phyloP scores from a whole-genome alignment of 2,329 filamentous ascomycete genomes.

The Hymenoscyphus repandus region DNA sequence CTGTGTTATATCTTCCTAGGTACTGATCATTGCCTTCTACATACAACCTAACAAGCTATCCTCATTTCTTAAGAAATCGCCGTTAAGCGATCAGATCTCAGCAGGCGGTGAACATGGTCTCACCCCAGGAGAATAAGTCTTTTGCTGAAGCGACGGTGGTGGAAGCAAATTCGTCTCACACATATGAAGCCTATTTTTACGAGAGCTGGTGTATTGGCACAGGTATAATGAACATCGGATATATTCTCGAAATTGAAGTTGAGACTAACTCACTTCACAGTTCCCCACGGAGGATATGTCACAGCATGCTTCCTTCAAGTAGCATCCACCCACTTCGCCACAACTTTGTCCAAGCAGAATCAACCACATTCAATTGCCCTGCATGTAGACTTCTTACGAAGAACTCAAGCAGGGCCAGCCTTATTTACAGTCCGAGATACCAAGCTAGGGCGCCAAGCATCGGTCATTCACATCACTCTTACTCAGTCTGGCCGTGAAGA shows the following conservation, averaged over 20 bases:
- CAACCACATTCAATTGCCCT: constrained; percentile 60
- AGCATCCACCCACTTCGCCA: constrained; percentile 52
- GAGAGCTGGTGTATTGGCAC: constrained; percentile 61
- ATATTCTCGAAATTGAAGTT: constrained; percentile 1
- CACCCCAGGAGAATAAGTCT: constrained; percentile 13
- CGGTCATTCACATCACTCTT: constrained; percentile 57
- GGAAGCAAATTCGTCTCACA: constrained; percentile 32
- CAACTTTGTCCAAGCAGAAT: constrained; percentile 50
- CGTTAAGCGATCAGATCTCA: neutral
- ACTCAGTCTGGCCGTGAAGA: constrained; percentile 52
- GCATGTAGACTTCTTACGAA: constrained; percentile 60
- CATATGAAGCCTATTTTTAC: constrained; percentile 50
- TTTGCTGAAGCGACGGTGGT: constrained; percentile 45
- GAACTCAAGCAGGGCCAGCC: constrained; percentile 53
- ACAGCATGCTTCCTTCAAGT: constrained; percentile 57
- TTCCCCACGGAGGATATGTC: constrained; percentile 68
- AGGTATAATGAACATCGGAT: constrained; percentile 37
- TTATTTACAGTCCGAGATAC: constrained; percentile 54
- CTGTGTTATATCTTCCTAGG: no score
- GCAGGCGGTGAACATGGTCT: neutral
- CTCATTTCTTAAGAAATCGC: neutral
- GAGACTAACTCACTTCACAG: constrained; percentile 35
- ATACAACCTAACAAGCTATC: no score
- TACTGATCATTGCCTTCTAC: no score
- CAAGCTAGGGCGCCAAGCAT: constrained; percentile 60